These are phyloP conservation scores for Backusella tuberculispora DNA, from an alignment of 192 early-diverging fungal genomes.

Conservation along the genomic window DNA sequence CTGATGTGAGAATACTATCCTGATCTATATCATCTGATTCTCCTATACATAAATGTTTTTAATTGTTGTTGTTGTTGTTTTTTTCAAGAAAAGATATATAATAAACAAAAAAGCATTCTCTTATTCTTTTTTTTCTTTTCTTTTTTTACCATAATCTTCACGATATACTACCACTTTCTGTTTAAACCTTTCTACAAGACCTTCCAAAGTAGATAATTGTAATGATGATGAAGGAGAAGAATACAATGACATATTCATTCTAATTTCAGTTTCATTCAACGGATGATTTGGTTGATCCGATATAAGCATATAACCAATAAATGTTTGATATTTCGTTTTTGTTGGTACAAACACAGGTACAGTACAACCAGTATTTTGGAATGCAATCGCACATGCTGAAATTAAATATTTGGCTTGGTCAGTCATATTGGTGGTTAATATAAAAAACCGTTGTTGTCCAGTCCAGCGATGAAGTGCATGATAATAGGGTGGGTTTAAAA, in stretches of 20 bases:
- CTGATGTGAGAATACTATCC: slow-evolving; percentile 7
- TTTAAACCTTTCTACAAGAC: slow-evolving; percentile 43
- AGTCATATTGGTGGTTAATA: slow-evolving; percentile 48
- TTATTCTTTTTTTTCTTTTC: slow-evolving; percentile 20
- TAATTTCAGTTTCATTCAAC: slow-evolving; percentile 33
- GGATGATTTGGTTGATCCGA: neutral
- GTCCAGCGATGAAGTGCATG: slow-evolving; percentile 76
- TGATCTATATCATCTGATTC: no score
- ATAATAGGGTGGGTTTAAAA: neutral
- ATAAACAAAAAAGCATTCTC: no score
- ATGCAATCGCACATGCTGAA: slow-evolving; percentile 69
- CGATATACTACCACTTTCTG: slow-evolving; percentile 43
- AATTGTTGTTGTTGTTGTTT: no score
- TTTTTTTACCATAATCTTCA: slow-evolving; percentile 29
- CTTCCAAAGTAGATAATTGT: slow-evolving; percentile 40
- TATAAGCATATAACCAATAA: slow-evolving; percentile 28
- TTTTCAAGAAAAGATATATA: no score
- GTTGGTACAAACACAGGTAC: slow-evolving; percentile 33
- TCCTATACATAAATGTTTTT: no score
- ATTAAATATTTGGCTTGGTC: slow-evolving; percentile 63
- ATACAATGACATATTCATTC: slow-evolving; percentile 46
- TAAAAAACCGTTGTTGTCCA: slow-evolving; percentile 56
- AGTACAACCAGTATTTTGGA: slow-evolving; percentile 66
- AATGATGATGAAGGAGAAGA: slow-evolving; percentile 29
- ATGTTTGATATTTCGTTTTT: slow-evolving; percentile 15